phyloP scores from a whole-genome alignment of 2,329 filamentous ascomycete genomes.

The Penicillium sp. region DNA sequence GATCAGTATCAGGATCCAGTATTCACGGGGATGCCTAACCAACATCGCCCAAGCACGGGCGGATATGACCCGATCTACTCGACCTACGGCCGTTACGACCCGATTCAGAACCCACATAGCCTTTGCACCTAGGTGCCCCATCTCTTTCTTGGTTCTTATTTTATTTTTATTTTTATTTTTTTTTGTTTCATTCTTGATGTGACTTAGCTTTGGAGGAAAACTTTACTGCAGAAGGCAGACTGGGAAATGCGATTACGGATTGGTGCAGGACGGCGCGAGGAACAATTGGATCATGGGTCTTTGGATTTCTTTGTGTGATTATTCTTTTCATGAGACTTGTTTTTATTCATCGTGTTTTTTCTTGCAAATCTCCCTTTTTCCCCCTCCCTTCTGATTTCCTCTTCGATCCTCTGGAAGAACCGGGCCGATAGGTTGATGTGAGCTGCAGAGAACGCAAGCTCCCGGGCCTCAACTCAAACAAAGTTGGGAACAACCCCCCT shows the following conservation, averaged over 20 bases:
- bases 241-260: conserved; percentile 30
- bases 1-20: conserved; percentile 36
- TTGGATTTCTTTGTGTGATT: conserved; percentile 8
- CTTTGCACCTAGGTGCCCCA: conserved; percentile 32
- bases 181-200: neutral
- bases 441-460: conserved; percentile 1
- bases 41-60: conserved; percentile 25
- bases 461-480: neutral
- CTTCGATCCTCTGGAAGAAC: conserved; percentile 5
- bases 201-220: conserved; percentile 4
- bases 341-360: neutral
- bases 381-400: conserved; percentile 3
- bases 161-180: neutral
- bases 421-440: neutral
- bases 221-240: conserved; percentile 16
- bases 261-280: conserved; percentile 41
- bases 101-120: conserved; percentile 33
- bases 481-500: neutral
- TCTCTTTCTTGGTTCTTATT: conserved; percentile 5
- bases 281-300: conserved; percentile 23
- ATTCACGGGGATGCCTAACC: conserved; percentile 24
- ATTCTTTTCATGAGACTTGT: neutral
- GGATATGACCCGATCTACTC: conserved; percentile 35
- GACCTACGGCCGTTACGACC: conserved; percentile 35
- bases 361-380: conserved; percentile 1